Evolutionary conservation across 2,329 filamentous ascomycete genomes (phyloP), one percentile per base, ranked within the genome.

Genomic region (Mycogone perniciosa): DNA sequence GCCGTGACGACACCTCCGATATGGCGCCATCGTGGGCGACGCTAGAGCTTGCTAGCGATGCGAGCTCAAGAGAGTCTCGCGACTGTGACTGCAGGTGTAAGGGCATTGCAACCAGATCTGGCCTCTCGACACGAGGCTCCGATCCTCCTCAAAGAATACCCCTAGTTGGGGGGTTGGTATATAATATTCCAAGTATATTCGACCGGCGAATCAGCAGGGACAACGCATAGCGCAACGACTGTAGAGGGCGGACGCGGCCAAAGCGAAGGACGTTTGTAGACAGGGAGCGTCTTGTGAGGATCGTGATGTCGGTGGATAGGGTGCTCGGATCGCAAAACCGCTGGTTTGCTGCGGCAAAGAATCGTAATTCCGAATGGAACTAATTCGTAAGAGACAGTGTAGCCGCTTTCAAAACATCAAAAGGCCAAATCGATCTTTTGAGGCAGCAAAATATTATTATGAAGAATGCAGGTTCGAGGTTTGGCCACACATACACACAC

Each of bases 61-160:
- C 93, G 52, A 99, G 86, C 75, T 99, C 93, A 64, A 99, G 83
- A 43, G 92, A 97, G 77, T 99, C 93, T 72, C 93, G 88, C 55
- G 82, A 68, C 56, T 73, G 70, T 57, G 71, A 66, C 57, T 72
- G 71, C 51, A 72, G 67, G 62, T 72, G 71, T 51, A 72, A 67
- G 62, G 69, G 64, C 76, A 77, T 59, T 67, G 66, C 53, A 64
- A 61, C 56, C 69, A 65, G 68, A 71, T 35, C 26, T 38, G 51
- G 41, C 50, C 49, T 51, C 45, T 27, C 13, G 50, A 33, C n/a
- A 31, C 29, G n/a, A 13, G 26, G 26, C 31, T 46, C 10, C 41
- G 35, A 30, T 46, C 37, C 41, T 41, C 48, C 41, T 48, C 34
- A 31, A 33, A 31, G 3, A 34, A 38, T 20, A 20, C 46, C 46